Evolutionary conservation across 805 yeast genomes (phyloP).

Genomic region (Yarrowia alimentaria): DNA sequence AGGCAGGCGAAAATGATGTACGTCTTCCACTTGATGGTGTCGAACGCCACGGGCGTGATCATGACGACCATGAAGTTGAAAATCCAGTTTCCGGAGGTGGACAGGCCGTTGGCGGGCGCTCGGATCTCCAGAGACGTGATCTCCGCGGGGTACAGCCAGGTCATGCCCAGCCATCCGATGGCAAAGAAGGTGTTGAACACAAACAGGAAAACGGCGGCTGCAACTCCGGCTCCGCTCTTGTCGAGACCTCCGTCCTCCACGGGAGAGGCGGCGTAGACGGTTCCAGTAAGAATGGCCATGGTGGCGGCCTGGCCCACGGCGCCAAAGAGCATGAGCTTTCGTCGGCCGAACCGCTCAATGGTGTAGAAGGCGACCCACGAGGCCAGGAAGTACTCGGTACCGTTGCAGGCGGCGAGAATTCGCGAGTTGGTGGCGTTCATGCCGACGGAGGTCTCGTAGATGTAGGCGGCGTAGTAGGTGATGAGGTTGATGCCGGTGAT

Average conservation of each 20-base stretch:
- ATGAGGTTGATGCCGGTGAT: constrained; percentile 87
- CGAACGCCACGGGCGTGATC: constrained; percentile 26
- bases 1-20: constrained; percentile 25
- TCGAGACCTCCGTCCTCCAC: constrained; percentile 10
- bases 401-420: constrained; percentile 35
- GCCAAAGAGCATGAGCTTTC: constrained; percentile 65
- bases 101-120: constrained; percentile 25
- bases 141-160: constrained; percentile 27
- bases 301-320: constrained; percentile 58
- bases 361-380: constrained; percentile 50
- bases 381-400: constrained; percentile 58
- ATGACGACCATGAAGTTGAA: constrained; percentile 25
- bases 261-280: constrained; percentile 20
- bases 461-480: constrained; percentile 83
- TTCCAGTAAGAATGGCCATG: constrained; percentile 33
- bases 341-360: constrained; percentile 56
- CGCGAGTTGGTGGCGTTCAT: constrained; percentile 34
- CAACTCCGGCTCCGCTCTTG: constrained; percentile 14
- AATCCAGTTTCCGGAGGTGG: constrained; percentile 24
- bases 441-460: constrained; percentile 68
- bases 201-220: constrained; percentile 23
- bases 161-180: constrained; percentile 25
- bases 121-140: constrained; percentile 24
- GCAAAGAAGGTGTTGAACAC: constrained; percentile 27
- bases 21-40: constrained; percentile 20